Conservation (phyloP, 805 yeast species). For the Kodamaea fukazawae region DNA sequence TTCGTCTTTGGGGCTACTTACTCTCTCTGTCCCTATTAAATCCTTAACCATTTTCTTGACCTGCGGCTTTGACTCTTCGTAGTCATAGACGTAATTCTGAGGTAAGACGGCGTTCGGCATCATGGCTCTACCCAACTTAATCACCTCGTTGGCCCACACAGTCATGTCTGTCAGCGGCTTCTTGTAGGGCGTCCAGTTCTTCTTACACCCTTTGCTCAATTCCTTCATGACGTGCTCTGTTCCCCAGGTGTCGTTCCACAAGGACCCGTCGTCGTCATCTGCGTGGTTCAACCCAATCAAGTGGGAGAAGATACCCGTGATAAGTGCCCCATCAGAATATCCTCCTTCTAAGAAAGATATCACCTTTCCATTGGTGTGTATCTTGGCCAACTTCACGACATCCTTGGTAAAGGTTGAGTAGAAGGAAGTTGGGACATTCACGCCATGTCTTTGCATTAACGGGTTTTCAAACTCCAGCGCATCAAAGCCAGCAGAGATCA, state of each 20-base stretch:
- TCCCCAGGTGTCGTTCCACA: slow-evolving; percentile 68
- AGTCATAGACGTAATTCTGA: slow-evolving; percentile 32
- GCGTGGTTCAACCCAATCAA: slow-evolving; percentile 61
- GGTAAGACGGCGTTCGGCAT: slow-evolving; percentile 50
- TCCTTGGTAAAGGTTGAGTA: slow-evolving; percentile 71
- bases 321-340: slow-evolving; percentile 75
- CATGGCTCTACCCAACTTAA: slow-evolving; percentile 59
- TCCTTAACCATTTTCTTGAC: slow-evolving; percentile 35
- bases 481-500: slow-evolving; percentile 86
- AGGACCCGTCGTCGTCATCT: slow-evolving; percentile 31
- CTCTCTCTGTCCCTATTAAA: slow-evolving; percentile 22
- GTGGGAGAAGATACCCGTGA: slow-evolving; percentile 79
- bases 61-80: slow-evolving; percentile 16
- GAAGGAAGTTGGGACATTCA: slow-evolving; percentile 78
- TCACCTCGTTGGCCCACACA: slow-evolving; percentile 64
- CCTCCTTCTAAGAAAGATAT: slow-evolving; percentile 82
- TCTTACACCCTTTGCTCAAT: slow-evolving; percentile 64
- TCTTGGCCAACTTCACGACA: slow-evolving; percentile 64
- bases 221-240: slow-evolving; percentile 60
- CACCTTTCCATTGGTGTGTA: slow-evolving; percentile 58
- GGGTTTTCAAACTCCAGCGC: slow-evolving; percentile 79
- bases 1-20: slow-evolving; percentile 28
- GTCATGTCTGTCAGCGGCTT: slow-evolving; percentile 51
- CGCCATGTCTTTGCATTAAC: slow-evolving; percentile 83
- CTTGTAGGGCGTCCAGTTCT: slow-evolving; percentile 59